These are phyloP conservation scores for Thielaviopsis populi DNA, from an alignment of 2,329 filamentous ascomycete genomes.

Conservation along the genomic window DNA sequence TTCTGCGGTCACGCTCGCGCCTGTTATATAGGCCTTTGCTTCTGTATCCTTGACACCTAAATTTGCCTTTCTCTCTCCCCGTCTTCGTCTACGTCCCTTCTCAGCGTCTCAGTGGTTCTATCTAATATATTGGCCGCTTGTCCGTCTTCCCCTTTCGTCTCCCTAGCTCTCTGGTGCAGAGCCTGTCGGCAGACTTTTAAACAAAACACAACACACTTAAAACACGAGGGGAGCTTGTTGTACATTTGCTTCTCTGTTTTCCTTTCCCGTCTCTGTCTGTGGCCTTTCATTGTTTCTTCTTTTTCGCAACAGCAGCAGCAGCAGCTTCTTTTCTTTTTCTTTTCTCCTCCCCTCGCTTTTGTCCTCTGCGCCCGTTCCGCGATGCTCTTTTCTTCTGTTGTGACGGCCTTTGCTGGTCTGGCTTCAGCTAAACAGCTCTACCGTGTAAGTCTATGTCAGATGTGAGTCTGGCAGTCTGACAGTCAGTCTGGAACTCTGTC, in stretches of 20 bases:
- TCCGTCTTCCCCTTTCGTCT: neutral
- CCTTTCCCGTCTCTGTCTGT: too few species aligned
- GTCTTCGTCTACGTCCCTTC: neutral
- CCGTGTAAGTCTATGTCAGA: constrained; percentile 5
- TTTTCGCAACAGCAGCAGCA: too few species aligned
- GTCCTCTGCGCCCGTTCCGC: neutral
- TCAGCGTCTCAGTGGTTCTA: too few species aligned
- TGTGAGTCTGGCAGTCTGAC: too few species aligned
- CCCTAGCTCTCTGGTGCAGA: neutral
- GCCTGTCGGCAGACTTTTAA: too few species aligned
- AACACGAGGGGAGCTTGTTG: neutral
- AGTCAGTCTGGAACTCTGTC: too few species aligned
- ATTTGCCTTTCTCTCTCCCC: too few species aligned
- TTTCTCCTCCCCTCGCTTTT: neutral
- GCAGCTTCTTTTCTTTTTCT: neutral
- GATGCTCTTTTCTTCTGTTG: constrained; percentile 4
- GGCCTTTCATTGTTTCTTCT: too few species aligned
- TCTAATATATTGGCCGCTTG: too few species aligned
- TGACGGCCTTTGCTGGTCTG: constrained; percentile 10
- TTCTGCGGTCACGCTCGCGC: neutral
- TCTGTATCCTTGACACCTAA: too few species aligned
- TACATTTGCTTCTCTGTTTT: neutral
- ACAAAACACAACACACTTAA: too few species aligned
- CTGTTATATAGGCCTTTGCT: neutral
- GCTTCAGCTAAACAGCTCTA: constrained; percentile 9